Evolutionary conservation across 1,284 basidiomycete species (phyloP).

Genomic region (Cutaneotrichosporon daszewskae): DNA sequence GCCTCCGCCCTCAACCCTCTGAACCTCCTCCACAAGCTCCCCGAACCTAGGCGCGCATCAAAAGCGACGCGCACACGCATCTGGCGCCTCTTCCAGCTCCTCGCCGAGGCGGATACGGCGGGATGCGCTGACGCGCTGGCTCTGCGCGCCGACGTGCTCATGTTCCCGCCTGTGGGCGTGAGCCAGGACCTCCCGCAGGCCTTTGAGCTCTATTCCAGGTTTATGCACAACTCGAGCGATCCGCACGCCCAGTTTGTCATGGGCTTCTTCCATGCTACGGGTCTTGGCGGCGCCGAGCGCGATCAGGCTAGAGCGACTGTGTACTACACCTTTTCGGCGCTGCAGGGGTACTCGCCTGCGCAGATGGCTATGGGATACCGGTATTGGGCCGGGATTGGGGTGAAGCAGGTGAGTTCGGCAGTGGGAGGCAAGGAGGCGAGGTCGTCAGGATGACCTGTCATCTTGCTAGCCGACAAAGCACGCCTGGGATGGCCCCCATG

Average conservation of each 20-base stretch:
- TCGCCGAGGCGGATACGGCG: conserved; percentile 69
- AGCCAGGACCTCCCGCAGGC: conserved; percentile 33
- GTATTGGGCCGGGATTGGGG: conserved; percentile 92
- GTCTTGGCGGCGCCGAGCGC: conserved; percentile 59
- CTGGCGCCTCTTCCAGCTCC: conserved; percentile 66
- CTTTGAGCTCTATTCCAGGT: conserved; percentile 16
- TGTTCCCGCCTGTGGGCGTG: conserved; percentile 49
- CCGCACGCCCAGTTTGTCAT: conserved; percentile 75
- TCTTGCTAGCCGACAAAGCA: too few species aligned
- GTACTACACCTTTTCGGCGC: conserved; percentile 88
- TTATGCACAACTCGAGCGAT: conserved; percentile 52
- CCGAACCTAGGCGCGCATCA: conserved; percentile 4
- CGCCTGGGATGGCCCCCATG: too few species aligned
- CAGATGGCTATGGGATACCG: conserved; percentile 91
- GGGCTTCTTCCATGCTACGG: conserved; percentile 81
- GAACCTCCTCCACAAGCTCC: conserved; percentile 5
- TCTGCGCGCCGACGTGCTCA: conserved; percentile 62
- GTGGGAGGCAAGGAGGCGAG: too few species aligned
- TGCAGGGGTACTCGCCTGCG: conserved; percentile 76
- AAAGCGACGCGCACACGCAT: conserved; percentile 45
- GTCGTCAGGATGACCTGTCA: too few species aligned
- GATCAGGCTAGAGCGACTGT: conserved; percentile 62
- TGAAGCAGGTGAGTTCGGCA: conserved; percentile 58
- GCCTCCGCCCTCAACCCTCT: conserved; percentile 34
- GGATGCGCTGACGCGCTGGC: conserved; percentile 72